These are phyloP conservation scores for Debaryomycetaceae sp. DNA, from an alignment of 1,139 yeast species.

Conservation along the genomic window DNA sequence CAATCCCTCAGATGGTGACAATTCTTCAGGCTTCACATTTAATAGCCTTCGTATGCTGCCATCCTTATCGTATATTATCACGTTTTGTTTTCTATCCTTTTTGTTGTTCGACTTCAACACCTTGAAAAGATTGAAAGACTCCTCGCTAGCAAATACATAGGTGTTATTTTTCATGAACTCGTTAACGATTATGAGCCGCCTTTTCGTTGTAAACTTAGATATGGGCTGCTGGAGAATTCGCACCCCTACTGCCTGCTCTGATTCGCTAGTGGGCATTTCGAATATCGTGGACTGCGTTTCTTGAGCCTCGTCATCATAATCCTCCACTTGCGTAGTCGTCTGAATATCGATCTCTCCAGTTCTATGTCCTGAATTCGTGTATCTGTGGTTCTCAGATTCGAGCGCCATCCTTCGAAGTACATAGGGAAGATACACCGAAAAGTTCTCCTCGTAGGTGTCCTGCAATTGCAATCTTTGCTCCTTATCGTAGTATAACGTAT, in stretches of 20 bases:
- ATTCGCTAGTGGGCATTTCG: background rate
- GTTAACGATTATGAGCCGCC: constrained; percentile 26
- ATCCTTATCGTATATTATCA: constrained; percentile 21
- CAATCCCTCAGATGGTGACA: constrained; percentile 2
- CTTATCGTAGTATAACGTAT: constrained; percentile 18
- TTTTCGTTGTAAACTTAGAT: constrained; percentile 13
- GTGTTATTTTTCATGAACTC: constrained; percentile 31
- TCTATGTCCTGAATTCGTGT: background rate
- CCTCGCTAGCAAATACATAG: constrained; percentile 29
- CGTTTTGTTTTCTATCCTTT: constrained; percentile 17
- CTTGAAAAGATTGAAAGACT: constrained; percentile 30
- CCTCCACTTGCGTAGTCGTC: background rate
- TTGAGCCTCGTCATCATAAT: background rate
- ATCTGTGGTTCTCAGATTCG: constrained; percentile 6
- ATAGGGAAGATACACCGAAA: constrained; percentile 37
- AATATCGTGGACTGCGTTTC: background rate
- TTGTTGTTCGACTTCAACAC: constrained; percentile 21
- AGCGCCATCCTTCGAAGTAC: constrained; percentile 25
- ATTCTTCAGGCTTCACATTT: constrained; percentile 7
- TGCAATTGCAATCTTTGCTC: constrained; percentile 31
- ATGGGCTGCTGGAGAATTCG: background rate
- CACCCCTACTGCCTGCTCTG: background rate
- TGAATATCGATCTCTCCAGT: background rate
- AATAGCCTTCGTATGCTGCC: constrained; percentile 18
- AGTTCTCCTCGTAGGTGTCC: constrained; percentile 34